A percentile compares a stretch with the other conserved stretches of the same genome.
Evolutionary conservation across 2,329 filamentous ascomycete genomes (phyloP).

Genomic region (Scortechinia acanthostroma): DNA sequence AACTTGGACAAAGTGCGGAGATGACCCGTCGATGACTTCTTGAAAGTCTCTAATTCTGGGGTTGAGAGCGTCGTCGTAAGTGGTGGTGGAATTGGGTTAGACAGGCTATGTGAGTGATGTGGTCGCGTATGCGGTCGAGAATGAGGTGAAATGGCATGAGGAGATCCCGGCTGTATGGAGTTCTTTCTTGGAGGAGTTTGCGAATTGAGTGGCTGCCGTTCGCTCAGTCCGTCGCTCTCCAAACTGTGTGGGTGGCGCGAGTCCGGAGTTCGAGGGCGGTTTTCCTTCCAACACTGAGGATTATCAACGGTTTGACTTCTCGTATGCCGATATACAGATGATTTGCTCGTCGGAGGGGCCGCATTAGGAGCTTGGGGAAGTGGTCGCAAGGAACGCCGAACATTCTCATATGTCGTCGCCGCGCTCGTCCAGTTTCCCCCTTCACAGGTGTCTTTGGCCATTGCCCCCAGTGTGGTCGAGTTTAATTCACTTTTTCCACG

Average conservation of each 20-base stretch:
- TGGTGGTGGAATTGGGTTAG: slow-evolving; percentile 19
- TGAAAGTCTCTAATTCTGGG: slow-evolving; percentile 73
- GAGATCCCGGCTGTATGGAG: slow-evolving; percentile 50
- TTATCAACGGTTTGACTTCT: slow-evolving; percentile 18
- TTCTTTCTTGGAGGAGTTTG: slow-evolving; percentile 6
- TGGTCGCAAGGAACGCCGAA: slow-evolving; percentile 72
- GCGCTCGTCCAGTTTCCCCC: slow-evolving; percentile 27
- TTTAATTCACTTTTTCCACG: background rate
- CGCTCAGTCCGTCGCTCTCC: background rate
- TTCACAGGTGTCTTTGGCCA: background rate
- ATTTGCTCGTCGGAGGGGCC: slow-evolving; percentile 15
- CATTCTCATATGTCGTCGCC: slow-evolving; percentile 63
- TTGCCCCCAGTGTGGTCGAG: background rate
- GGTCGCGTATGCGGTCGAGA: slow-evolving; percentile 39
- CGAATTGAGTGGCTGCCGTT: background rate
- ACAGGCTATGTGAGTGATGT: slow-evolving; percentile 18
- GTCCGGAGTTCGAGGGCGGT: slow-evolving; percentile 19
- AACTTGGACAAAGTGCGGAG: slow-evolving; percentile 80
- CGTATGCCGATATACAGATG: slow-evolving; percentile 12
- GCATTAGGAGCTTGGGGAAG: slow-evolving; percentile 57
- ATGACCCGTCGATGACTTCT: slow-evolving; percentile 84
- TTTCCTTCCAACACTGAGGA: slow-evolving; percentile 36
- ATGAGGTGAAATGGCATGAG: slow-evolving; percentile 36
- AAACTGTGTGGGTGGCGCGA: background rate
- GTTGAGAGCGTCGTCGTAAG: slow-evolving; percentile 41